Evolutionary conservation across 495 filamentous ascomycete genomes (phyloP), one percentile per base, ranked within the genome.

Genomic region (Tuber umbilicatum): DNA sequence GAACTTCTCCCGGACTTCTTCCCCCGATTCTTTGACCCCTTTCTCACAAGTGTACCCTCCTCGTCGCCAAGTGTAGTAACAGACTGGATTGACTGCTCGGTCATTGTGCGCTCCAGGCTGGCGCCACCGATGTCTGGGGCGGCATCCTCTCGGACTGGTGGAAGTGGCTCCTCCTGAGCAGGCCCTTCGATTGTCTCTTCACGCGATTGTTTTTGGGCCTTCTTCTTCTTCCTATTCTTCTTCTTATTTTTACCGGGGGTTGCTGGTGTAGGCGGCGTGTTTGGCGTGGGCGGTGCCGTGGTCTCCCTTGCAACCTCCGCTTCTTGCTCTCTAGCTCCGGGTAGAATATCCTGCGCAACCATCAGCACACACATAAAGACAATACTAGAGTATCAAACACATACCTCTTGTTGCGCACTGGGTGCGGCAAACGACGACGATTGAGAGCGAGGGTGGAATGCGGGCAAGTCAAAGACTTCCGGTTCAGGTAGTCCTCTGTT

Each of bases 201-300:
- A 60, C n/a, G 50, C 50, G n/a, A 27, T 27, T 27, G 50, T 10
- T 60, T 60, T n/a, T 60, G 50, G 9, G 23, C 7, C 50, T 60
- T 60, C 50, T 60, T 60, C 50, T 60, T 60, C n/a, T 60, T 60
- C n/a, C 10, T 60, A 60, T 60, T 60, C n/a, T 60, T 60, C n/a
- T 27, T 60, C 50, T 14, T 60, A 27, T 60, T 60, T n/a, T 60
- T 60, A 12, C 50, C 50, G 12, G 50, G 50, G 50, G 50, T 60
- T 31, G n/a, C 7, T n/a, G 50, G 50, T 19, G 50, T 60, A 4
- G 23, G 0, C n/a, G 50, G 50, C 10, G 50, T 60, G 50, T 10
- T 60, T 60, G 50, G 50, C 50, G 50, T 60, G 7, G 50, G 50
- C 10, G n/a, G 50, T 10, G 12, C n/a, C 27, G 50, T 27, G 50